A percentile compares a stretch with the other conserved stretches of the same genome.
Evolutionary conservation across 139 green algal genomes (phyloP).

Genomic region (Picochlorum sp.): DNA sequence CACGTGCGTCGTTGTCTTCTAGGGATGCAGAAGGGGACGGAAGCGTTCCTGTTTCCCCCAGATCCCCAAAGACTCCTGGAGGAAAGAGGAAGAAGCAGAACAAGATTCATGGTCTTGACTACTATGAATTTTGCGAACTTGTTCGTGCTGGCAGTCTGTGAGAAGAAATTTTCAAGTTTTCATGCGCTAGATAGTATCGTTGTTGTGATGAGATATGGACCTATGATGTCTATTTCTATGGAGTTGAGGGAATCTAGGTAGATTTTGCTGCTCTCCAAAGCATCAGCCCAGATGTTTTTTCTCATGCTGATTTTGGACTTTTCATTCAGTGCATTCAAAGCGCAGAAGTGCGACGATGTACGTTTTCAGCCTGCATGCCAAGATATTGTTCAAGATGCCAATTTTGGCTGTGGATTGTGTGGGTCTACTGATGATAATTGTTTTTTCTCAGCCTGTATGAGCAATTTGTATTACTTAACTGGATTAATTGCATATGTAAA

Average conservation of each 20-base stretch:
- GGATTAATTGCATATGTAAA: neutral
- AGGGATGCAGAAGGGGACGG: neutral
- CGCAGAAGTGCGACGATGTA: neutral
- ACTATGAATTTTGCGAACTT: conserved; percentile 44
- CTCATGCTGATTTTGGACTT: conserved; percentile 3
- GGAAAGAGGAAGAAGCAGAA: conserved; percentile 5
- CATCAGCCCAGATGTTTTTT: neutral
- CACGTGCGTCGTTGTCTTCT: neutral
- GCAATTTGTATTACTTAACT: neutral
- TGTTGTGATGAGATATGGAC: neutral
- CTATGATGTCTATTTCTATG: neutral
- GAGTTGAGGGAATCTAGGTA: neutral
- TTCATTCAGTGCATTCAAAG: conserved; percentile 4
- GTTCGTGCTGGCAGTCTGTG: conserved; percentile 36
- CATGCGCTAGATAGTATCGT: neutral
- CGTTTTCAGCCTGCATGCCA: no score
- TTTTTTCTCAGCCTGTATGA: no score
- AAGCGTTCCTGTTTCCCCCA: neutral
- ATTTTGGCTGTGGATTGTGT: no score
- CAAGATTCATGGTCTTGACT: conserved; percentile 49
- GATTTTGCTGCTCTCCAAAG: neutral
- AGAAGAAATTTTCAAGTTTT: conserved; percentile 7
- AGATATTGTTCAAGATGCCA: no score
- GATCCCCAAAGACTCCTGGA: conserved; percentile 13
- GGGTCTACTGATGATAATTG: no score